Conservation (phyloP, 441 rosid genomes). For the Pelargonium citronellum region DNA sequence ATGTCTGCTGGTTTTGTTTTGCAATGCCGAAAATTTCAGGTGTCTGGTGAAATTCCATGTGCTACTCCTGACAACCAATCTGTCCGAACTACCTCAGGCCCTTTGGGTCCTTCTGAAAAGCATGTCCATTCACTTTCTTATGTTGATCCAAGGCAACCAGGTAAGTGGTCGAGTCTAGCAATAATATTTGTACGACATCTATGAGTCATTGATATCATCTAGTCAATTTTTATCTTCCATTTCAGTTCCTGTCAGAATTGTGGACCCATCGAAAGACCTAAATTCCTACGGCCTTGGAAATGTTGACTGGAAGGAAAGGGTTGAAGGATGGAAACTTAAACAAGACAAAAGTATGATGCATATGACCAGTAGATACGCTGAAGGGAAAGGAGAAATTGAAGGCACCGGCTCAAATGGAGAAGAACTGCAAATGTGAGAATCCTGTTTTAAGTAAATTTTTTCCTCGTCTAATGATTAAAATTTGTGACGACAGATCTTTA, state of each 20-base stretch:
- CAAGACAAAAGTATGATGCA: constrained; percentile 82
- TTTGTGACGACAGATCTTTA: background rate
- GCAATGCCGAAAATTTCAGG: constrained; percentile 34
- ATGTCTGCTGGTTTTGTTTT: constrained; percentile 1
- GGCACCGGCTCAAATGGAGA: constrained; percentile 88
- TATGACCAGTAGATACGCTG: constrained; percentile 70
- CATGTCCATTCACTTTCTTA: constrained; percentile 24
- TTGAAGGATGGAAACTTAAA: constrained; percentile 99
- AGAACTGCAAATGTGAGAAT: constrained; percentile 74
- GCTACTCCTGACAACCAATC: constrained; percentile 89
- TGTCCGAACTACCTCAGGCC: constrained; percentile 62
- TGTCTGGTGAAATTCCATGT: constrained; percentile 86
- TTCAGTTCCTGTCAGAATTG: constrained; percentile 68
- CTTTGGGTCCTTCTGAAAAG: constrained; percentile 46
- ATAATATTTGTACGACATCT: background rate
- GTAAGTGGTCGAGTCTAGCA: too few species aligned
- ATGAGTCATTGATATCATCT: constrained; percentile 18
- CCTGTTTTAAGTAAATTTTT: constrained; percentile 16
- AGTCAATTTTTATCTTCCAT: constrained; percentile 10
- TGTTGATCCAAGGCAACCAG: too few species aligned
- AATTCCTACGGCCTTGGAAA: constrained; percentile 68
- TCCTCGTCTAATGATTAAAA: background rate
- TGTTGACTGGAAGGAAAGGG: constrained; percentile 99
- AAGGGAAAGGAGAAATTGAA: constrained; percentile 77
- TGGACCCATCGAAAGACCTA: constrained; percentile 66